A percentile compares a stretch with the other conserved stretches of the same genome.
Conservation (phyloP, 495 filamentous ascomycete genomes). For the Xylona heveae region DNA sequence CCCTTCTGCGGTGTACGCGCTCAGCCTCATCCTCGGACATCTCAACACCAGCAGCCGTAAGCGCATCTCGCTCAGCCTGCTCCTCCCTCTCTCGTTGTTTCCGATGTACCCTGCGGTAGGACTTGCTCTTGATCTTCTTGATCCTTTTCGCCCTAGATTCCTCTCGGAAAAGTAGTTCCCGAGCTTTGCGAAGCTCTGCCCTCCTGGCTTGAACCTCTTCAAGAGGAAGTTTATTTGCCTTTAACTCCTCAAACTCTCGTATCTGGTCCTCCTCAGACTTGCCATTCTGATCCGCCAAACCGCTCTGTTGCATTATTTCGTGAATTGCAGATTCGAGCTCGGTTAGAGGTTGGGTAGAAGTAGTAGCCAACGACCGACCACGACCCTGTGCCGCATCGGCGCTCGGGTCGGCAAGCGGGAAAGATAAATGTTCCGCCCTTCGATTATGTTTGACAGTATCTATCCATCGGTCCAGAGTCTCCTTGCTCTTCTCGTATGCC, state of each 20-base stretch:
- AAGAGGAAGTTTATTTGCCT: slow-evolving; percentile 39
- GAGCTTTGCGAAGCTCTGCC: slow-evolving; percentile 52
- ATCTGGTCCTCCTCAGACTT: slow-evolving; percentile 43
- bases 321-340: slow-evolving; percentile 72
- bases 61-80: slow-evolving; percentile 44
- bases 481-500: slow-evolving; percentile 78
- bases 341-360: slow-evolving; percentile 36
- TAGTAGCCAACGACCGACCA: slow-evolving; percentile 31
- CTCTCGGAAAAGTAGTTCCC: slow-evolving; percentile 83
- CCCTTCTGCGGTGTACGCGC: slow-evolving; percentile 53
- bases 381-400: slow-evolving; percentile 23
- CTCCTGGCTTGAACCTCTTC: slow-evolving; percentile 54
- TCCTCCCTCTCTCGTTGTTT: slow-evolving; percentile 59
- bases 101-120: slow-evolving; percentile 77
- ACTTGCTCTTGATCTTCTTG: slow-evolving; percentile 96
- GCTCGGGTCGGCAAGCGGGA: slow-evolving; percentile 61
- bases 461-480: slow-evolving; percentile 74
- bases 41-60: slow-evolving; percentile 45
- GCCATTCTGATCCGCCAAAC: slow-evolving; percentile 34
- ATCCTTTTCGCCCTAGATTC: slow-evolving; percentile 73
- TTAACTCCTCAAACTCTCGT: slow-evolving; percentile 46
- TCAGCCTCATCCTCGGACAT: slow-evolving; percentile 61
- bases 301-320: slow-evolving; percentile 73
- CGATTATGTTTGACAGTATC: slow-evolving; percentile 91
- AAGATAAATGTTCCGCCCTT: slow-evolving; percentile 76